Conservation (phyloP, 1,139 yeast species). For the Taphrina communis region DNA sequence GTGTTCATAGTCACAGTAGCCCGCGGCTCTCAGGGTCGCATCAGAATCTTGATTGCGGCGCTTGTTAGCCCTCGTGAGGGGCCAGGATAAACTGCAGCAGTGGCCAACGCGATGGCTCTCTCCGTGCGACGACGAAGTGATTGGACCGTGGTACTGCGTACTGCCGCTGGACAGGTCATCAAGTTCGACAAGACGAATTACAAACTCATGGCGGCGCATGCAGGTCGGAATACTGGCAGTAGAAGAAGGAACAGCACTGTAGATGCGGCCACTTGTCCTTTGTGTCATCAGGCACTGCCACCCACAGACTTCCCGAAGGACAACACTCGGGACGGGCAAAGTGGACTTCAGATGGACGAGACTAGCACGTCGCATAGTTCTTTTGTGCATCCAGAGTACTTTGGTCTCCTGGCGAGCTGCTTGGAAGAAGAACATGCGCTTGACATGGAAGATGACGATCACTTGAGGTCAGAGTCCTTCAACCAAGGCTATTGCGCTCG, state of each 20-base stretch:
- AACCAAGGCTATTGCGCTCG: constrained; percentile 73
- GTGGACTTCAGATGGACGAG: background rate
- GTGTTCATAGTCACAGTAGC: too few relatives aligned
- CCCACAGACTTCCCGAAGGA: background rate
- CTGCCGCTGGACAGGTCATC: constrained; percentile 8
- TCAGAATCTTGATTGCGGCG: too few relatives aligned
- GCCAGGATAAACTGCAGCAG: too few relatives aligned
- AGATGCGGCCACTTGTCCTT: constrained; percentile 18
- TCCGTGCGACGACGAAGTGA: constrained; percentile 34
- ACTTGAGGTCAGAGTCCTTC: constrained; percentile 24
- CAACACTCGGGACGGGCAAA: background rate
- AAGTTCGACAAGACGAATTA: background rate
- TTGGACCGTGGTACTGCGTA: constrained; percentile 35
- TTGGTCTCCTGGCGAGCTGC: constrained; percentile 31
- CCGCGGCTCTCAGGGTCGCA: too few relatives aligned
- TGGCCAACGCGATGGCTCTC: constrained; percentile 15
- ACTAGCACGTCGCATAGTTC: background rate
- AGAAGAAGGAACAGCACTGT: constrained; percentile 6
- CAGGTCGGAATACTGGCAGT: constrained; percentile 8
- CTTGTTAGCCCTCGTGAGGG: too few relatives aligned
- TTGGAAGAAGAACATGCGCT: constrained; percentile 27
- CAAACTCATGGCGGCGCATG: constrained; percentile 18
- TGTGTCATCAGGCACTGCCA: constrained; percentile 28
- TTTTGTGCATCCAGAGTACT: constrained; percentile 38
- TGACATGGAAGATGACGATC: constrained; percentile 30